Conservation (phyloP, 768 basidiomycete species). For the Sporobolomyces roseus region DNA sequence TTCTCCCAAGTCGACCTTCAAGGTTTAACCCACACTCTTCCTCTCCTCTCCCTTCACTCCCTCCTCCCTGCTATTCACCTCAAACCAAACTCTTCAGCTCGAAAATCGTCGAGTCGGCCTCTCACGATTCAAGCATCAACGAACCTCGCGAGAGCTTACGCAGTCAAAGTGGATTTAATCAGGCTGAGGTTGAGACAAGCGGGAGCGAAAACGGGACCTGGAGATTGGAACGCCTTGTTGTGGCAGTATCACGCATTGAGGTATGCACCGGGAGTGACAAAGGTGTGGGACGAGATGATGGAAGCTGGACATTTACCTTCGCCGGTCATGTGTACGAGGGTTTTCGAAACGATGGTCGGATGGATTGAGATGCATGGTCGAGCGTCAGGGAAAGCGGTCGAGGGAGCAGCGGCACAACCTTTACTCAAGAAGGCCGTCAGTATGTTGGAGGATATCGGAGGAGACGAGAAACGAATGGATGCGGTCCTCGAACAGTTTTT, state of each 20-base stretch:
- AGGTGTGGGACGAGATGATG: constrained; percentile 34
- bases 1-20: constrained; percentile 32
- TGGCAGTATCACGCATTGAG: constrained; percentile 24
- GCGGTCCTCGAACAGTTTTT: constrained; percentile 15
- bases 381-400: constrained; percentile 13
- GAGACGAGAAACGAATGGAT: constrained; percentile 4
- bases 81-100: constrained; percentile 1
- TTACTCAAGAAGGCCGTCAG: constrained; percentile 21
- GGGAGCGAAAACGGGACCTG: constrained; percentile 12
- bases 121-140: constrained; percentile 14
- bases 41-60: constrained; percentile 25
- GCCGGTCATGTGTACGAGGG: background rate
- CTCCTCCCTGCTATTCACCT: constrained; percentile 31
- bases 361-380: constrained; percentile 39
- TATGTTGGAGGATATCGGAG: background rate
- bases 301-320: constrained; percentile 6
- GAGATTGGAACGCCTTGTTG: constrained; percentile 22
- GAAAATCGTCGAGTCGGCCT: background rate
- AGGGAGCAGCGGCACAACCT: constrained; percentile 24
- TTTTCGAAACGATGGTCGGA: constrained; percentile 22
- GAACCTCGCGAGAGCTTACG: constrained; percentile 13
- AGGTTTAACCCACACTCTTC: constrained; percentile 14
- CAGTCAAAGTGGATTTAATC: constrained; percentile 31
- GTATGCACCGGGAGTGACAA: constrained; percentile 23
- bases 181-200: constrained; percentile 16